Percentiles rank a stretch among this genome's conserved stretches.
These are phyloP conservation scores for Diplodia corticola DNA, from an alignment of 2,329 filamentous ascomycete species.

Conservation along the genomic window DNA sequence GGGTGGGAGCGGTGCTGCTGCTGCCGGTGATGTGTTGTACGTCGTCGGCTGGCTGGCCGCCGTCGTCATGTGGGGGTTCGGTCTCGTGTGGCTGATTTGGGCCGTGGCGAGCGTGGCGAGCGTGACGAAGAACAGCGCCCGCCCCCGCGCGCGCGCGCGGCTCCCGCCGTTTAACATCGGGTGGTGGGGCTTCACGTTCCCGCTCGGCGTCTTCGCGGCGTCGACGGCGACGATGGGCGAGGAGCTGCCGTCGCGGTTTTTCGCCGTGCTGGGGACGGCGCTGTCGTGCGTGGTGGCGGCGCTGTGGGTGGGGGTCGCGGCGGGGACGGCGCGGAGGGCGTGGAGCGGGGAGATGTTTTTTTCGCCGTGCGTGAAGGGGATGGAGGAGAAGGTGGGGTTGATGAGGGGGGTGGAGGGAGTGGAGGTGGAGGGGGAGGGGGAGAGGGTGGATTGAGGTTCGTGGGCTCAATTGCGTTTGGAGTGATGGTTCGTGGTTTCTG, in stretches of 20 bases:
- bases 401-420: neutral
- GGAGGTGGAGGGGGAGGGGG: too few relatives aligned
- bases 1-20: too few relatives aligned
- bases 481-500: too few relatives aligned
- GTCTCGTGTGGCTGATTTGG: constrained; percentile 52
- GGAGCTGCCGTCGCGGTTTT: constrained; percentile 53
- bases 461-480: too few relatives aligned
- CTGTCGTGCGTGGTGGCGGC: constrained; percentile 49
- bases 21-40: constrained; percentile 54
- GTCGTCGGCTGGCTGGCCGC: constrained; percentile 53
- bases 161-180: constrained; percentile 60
- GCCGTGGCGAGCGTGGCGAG: constrained; percentile 50
- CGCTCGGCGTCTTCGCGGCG: constrained; percentile 53
- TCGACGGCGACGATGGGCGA: constrained; percentile 44
- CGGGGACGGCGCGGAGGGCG: constrained; percentile 47
- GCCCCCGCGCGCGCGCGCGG: constrained; percentile 29
- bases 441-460: too few relatives aligned
- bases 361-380: constrained; percentile 48
- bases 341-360: constrained; percentile 50
- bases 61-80: constrained; percentile 56
- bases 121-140: too few relatives aligned
- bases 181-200: constrained; percentile 60
- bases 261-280: constrained; percentile 49
- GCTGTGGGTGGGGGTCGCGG: constrained; percentile 54
- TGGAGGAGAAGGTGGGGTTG: constrained; percentile 14